Base-by-base conservation (phyloP, 2,329 filamentous ascomycete genomes). In the Ophiostoma sp. region DNA sequence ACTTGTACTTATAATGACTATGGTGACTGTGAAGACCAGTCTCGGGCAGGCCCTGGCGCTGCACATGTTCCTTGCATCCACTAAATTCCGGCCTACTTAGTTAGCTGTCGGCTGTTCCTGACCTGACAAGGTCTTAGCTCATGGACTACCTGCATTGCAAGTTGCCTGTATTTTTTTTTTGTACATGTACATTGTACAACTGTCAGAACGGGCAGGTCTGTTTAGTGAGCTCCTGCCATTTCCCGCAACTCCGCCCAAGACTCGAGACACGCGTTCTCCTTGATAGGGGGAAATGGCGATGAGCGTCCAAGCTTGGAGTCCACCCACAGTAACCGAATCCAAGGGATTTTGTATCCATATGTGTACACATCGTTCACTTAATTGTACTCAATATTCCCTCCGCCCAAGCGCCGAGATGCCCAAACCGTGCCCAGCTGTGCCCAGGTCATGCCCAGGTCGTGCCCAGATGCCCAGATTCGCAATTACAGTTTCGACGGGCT, bases 231-330 rank as follows among this genome's bases (percentile, higher is more conserved):
- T 55, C 50, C n/a, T 55, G 50, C n/a, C 50, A 3, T 59, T 59
- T 17, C 28, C 28, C 55, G 28, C 55, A 33, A 15, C 28, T 28
- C 28, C 28, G 28, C 55, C 55, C 55, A 33, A 28, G 55, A 33
- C 12, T 15, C 25, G 31, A 15, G 63, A 68, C 63, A 39, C 66
- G 45, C 66, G 28, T 69, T 50, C 28, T 25, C 28, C 19, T 36
- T 33, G 22, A 33, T 36, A 69, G n/a, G 66, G 61, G 28, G 28
- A 52, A 19, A 52, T 55, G 45, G 66, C 17, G 45, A 69, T 69
- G 45, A 15, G 66, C 45, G 66, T 36, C 42, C 19, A 33, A 36
- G 45, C 33, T 45, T 33, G 9, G 36, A 25, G 25, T 28, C 39
- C 63, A 15, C n/a, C 39, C 63, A n/a, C 36, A 8, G n/a, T 42